These are phyloP conservation scores for Phlebiopsis flavidoalba DNA, from an alignment of 768 basidiomycete genomes.

Conservation along the genomic window DNA sequence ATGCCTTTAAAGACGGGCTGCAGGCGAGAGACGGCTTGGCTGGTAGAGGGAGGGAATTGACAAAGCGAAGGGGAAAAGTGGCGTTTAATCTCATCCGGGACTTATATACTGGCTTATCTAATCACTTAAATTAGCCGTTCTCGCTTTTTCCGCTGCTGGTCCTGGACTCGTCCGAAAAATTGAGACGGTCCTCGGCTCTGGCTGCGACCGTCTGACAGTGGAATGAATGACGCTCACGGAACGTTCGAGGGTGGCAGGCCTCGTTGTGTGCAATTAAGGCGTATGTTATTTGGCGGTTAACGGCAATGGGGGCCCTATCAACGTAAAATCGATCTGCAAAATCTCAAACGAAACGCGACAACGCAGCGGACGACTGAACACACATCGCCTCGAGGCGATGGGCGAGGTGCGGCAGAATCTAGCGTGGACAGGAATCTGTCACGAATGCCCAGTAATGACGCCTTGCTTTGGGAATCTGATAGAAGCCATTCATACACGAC, in stretches of 20 bases:
- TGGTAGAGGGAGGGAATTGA: slow-evolving; percentile 13
- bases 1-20: slow-evolving; percentile 16
- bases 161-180: neutral
- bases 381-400: slow-evolving; percentile 23
- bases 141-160: neutral
- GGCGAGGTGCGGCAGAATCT: neutral
- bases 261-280: slow-evolving; percentile 4
- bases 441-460: neutral
- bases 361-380: slow-evolving; percentile 2
- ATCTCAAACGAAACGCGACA: slow-evolving; percentile 1
- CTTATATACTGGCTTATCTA: slow-evolving; percentile 14
- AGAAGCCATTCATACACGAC: slow-evolving; percentile 19
- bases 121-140: slow-evolving; percentile 3
- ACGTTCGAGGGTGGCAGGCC: slow-evolving; percentile 7
- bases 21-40: slow-evolving; percentile 10
- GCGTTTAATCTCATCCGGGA: slow-evolving; percentile 1
- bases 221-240: neutral
- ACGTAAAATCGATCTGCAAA: slow-evolving; percentile 11
- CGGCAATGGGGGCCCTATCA: slow-evolving; percentile 3
- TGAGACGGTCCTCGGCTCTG: neutral
- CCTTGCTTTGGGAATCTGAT: slow-evolving; percentile 19
- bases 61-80: slow-evolving; percentile 13
- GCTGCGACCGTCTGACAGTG: neutral
- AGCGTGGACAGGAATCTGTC: slow-evolving; percentile 3
- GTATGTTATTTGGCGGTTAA: neutral